phyloP scores from a whole-genome alignment of 2,329 filamentous ascomycete genomes.

The Raffaelea albimanens region DNA sequence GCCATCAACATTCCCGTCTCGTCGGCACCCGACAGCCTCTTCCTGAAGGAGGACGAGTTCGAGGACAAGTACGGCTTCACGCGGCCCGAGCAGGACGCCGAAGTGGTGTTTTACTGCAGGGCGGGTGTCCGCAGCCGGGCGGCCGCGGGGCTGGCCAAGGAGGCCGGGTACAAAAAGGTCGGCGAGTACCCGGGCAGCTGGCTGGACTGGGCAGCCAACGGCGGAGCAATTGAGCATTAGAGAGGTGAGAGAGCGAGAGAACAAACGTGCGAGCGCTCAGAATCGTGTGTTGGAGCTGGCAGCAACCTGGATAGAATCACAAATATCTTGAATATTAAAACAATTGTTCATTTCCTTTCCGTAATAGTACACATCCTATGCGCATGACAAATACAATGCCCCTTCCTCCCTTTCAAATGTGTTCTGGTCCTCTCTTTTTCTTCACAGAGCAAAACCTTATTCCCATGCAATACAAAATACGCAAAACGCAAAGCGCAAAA shows the following conservation, averaged over 20 bases:
- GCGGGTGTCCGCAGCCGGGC: conserved; percentile 74
- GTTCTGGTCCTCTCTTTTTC: no score
- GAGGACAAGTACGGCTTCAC: conserved; percentile 70
- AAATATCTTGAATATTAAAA: no score
- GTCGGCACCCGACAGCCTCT: conserved; percentile 68
- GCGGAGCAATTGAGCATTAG: conserved; percentile 47
- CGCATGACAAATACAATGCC: no score
- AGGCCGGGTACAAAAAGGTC: conserved; percentile 64
- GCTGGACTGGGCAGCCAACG: conserved; percentile 71
- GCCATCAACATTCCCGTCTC: conserved; percentile 76
- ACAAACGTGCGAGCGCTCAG: not conserved
- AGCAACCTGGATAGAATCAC: no score
- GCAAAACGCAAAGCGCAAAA: no score
- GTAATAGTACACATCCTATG: no score
- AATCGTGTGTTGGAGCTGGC: not conserved
- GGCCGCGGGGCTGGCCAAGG: conserved; percentile 66
- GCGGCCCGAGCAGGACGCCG: conserved; percentile 46
- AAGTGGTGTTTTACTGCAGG: conserved; percentile 86
- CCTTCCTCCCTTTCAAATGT: no score
- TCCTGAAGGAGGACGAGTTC: conserved; percentile 70
- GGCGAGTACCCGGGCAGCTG: conserved; percentile 69
- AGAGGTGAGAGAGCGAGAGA: not conserved
- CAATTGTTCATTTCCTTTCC: no score
- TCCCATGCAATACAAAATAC: no score
- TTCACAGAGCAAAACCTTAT: no score